Conservation (phyloP, 2,329 filamentous ascomycete species). For the Stagonosporopsis rhizophila region DNA sequence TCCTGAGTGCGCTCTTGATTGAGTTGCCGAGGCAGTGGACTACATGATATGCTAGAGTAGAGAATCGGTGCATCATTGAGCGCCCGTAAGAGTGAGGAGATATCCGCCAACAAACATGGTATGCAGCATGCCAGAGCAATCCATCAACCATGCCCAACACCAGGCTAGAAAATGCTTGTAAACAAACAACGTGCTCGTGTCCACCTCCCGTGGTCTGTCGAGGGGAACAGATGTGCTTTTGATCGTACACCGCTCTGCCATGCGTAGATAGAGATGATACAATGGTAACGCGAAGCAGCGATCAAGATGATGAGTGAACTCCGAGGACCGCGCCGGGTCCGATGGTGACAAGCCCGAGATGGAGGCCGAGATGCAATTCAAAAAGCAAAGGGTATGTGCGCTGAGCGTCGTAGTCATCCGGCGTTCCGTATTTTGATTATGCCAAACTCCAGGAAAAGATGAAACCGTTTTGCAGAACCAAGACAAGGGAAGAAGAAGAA, state of each 20-base stretch:
- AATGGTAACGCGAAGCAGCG: constrained; percentile 29
- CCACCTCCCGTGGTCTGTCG: constrained; percentile 7
- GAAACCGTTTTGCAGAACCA: constrained; percentile 14
- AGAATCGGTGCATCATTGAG: constrained; percentile 25
- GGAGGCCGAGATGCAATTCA: constrained; percentile 27
- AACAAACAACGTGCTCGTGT: constrained; percentile 13
- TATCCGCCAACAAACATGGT: constrained; percentile 26
- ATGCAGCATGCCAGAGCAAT: constrained; percentile 20
- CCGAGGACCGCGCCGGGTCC: constrained; percentile 16
- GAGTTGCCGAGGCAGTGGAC: constrained; percentile 24
- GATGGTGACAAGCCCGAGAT: constrained; percentile 9
- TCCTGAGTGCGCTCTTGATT: constrained; percentile 33
- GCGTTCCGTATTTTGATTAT: constrained; percentile 29
- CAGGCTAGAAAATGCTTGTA: constrained; percentile 31
- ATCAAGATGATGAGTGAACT: constrained; percentile 12
- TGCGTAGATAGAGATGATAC: constrained; percentile 32
- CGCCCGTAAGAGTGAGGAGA: constrained; percentile 31
- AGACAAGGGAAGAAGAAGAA: neutral
- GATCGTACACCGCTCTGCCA: constrained; percentile 37
- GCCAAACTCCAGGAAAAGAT: constrained; percentile 25
- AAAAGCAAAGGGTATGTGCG: constrained; percentile 31
- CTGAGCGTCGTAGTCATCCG: constrained; percentile 18
- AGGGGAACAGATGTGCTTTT: constrained; percentile 41
- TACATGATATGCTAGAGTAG: constrained; percentile 30
- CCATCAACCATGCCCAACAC: constrained; percentile 25